Percentiles rank a stretch among this genome's conserved stretches.
phyloP scores from a whole-genome alignment of 371 early-diverging fungal species.

The Mortierella sp. region DNA sequence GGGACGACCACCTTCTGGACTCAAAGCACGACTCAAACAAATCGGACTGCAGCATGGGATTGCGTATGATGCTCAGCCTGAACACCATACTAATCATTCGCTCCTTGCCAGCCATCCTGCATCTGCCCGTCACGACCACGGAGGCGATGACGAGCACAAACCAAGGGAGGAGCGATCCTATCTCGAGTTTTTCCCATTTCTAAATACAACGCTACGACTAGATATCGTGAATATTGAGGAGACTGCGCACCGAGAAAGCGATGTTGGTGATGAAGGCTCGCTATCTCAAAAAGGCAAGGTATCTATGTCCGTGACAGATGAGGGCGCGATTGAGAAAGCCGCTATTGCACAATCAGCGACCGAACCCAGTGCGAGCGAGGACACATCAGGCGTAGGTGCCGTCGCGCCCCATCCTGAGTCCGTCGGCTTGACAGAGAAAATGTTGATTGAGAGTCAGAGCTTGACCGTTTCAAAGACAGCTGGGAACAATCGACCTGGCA shows the following conservation, averaged over 20 bases:
- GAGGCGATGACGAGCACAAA: slow-evolving; percentile 52
- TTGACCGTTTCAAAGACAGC: no score
- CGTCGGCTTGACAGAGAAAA: no score
- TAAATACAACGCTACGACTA: slow-evolving; percentile 68
- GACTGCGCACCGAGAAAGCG: no score
- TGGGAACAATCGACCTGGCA: not conserved
- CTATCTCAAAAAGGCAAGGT: no score
- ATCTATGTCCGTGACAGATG: no score
- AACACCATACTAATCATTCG: slow-evolving; percentile 22
- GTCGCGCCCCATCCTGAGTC: no score
- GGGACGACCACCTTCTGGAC: slow-evolving; percentile 34
- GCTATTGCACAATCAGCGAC: no score
- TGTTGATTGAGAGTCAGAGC: no score
- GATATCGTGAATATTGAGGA: slow-evolving; percentile 52
- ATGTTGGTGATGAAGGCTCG: not conserved
- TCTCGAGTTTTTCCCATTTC: slow-evolving; percentile 84
- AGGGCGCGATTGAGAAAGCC: no score
- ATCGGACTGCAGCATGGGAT: slow-evolving; percentile 2
- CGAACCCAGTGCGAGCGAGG: no score
- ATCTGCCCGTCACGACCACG: slow-evolving; percentile 31
- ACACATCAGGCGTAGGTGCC: no score
- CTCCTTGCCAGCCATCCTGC: slow-evolving; percentile 26
- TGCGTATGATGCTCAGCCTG: not conserved
- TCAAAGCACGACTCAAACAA: slow-evolving; percentile 26
- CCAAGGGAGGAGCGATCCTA: slow-evolving; percentile 90